Conservation (phyloP, 2,329 filamentous ascomycete species). For the Botrytis sinoallii region DNA sequence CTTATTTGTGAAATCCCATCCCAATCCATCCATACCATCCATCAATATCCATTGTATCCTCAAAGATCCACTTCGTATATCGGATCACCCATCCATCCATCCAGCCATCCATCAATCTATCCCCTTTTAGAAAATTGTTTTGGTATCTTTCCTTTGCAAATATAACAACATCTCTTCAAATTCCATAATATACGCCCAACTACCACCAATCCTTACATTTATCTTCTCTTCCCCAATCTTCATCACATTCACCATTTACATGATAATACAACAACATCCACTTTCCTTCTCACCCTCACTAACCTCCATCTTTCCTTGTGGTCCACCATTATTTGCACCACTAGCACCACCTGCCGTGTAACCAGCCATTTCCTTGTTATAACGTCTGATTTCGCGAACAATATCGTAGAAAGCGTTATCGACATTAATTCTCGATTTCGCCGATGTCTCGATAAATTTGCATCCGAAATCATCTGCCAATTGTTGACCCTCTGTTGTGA, state of each 20-base stretch:
- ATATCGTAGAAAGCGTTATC: conserved; percentile 99
- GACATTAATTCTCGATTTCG: conserved; percentile 96
- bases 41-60: conserved; percentile 14
- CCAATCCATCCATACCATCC: conserved; percentile 1
- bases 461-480: conserved; percentile 86
- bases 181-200: conserved; percentile 14
- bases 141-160: conserved; percentile 18
- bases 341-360: conserved; percentile 69
- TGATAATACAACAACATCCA: conserved; percentile 87
- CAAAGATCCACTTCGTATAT: conserved; percentile 5
- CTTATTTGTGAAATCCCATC: conserved; percentile 13
- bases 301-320: conserved; percentile 70
- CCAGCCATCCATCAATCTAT: background rate
- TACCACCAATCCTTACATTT: background rate
- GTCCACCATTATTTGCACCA: conserved; percentile 57
- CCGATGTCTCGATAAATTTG: conserved; percentile 99
- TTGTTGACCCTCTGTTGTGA: conserved; percentile 73
- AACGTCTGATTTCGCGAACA: conserved; percentile 94
- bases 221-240: background rate
- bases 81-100: background rate
- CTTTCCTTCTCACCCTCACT: conserved; percentile 60
- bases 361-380: conserved; percentile 96
- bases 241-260: conserved; percentile 54
- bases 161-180: background rate
- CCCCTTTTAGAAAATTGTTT: conserved; percentile 2